Conservation (phyloP, 305 asterid genomes). For the Fraxinus xanthoxyloides region DNA sequence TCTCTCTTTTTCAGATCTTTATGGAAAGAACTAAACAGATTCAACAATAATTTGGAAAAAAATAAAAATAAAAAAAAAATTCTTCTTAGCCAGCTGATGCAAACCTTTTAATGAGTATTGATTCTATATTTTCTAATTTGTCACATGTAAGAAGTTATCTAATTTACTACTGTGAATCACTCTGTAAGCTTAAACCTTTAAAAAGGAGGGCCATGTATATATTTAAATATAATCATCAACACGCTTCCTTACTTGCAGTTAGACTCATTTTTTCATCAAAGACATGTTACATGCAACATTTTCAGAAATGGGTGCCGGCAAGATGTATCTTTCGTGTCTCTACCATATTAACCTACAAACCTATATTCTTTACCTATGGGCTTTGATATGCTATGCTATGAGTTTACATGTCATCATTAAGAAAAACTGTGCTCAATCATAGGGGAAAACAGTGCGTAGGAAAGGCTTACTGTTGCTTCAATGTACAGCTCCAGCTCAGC, state of each 20-base stretch:
- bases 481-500: background rate
- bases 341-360: background rate
- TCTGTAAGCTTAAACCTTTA: background rate
- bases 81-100: conserved; percentile 13
- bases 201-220: background rate
- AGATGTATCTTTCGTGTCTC: background rate
- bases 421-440: background rate
- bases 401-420: conserved; percentile 8
- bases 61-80: background rate
- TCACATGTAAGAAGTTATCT: background rate
- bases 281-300: background rate
- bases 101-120: background rate
- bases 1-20: conserved; percentile 2
- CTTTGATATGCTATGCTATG: background rate
- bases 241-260: background rate
- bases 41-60: background rate
- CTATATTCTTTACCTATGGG: background rate
- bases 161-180: background rate
- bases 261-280: background rate
- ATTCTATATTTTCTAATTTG: background rate
- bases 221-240: background rate
- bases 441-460: background rate
- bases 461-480: conserved; percentile 5
- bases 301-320: background rate
- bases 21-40: background rate